A percentile compares a stretch with the other conserved stretches of the same genome.
These are phyloP conservation scores for Candida dubliniensis DNA, from an alignment of 1,139 yeast species.

Conservation along the genomic window DNA sequence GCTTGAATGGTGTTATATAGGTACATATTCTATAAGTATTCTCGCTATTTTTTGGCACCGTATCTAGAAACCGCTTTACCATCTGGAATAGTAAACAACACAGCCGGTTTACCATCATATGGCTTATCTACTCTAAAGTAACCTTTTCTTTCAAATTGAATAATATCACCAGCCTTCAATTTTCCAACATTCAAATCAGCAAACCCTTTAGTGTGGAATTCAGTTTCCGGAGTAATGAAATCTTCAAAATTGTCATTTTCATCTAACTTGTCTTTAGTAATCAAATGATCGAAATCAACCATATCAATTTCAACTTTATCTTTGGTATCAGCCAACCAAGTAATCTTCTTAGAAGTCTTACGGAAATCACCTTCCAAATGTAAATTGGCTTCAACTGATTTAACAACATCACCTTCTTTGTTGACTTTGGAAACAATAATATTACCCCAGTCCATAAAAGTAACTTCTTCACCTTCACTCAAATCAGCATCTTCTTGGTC, in stretches of 20 bases:
- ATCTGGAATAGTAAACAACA: constrained; percentile 93
- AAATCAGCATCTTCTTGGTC: constrained; percentile 89
- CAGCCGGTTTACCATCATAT: constrained; percentile 61
- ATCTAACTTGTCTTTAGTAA: constrained; percentile 93
- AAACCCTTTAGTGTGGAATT: constrained; percentile 73
- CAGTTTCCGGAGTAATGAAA: constrained; percentile 85
- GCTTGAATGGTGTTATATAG: no score
- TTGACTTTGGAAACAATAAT: constrained; percentile 73
- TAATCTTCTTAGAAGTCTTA: constrained; percentile 90
- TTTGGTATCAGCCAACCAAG: constrained; percentile 89
- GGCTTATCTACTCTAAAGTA: constrained; percentile 81
- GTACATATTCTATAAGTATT: neutral
- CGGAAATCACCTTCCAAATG: constrained; percentile 97
- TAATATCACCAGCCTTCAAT: constrained; percentile 81
- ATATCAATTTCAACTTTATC: constrained; percentile 72
- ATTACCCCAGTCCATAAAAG: constrained; percentile 99
- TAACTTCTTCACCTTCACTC: constrained; percentile 78
- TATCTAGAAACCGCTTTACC: constrained; percentile 87
- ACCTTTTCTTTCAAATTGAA: constrained; percentile 97
- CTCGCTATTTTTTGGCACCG: constrained; percentile 54
- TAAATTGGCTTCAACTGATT: constrained; percentile 71
- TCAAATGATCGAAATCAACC: constrained; percentile 92
- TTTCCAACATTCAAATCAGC: constrained; percentile 79
- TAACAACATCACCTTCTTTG: constrained; percentile 59
- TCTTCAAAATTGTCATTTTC: constrained; percentile 95